Evolutionary conservation across 148 eudicot genomes (phyloP), one percentile per base, ranked within the genome.

Genomic region (Hydrangea macrophylla): DNA sequence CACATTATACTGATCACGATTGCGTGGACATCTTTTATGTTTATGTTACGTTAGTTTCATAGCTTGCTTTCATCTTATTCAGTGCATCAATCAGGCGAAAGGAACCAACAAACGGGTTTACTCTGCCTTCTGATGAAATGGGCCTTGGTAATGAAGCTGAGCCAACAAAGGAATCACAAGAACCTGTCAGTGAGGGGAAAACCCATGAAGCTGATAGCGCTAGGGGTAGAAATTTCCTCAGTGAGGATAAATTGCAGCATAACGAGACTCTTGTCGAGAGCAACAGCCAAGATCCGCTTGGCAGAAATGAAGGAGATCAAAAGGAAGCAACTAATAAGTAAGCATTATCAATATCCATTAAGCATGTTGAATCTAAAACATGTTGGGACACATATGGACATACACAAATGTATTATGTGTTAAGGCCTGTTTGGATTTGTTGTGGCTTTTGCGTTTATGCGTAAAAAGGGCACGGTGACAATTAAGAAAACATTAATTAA

Each of bases 261-360:
- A 45, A 27, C 33, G 70, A 23, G 57, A 35, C 56, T 53, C 26
- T 53, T 22, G 1, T 42, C 33, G 58, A 65, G 2, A 13, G 30
- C 30, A 24, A 28, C 31, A 30, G 67, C 67, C 36, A 20, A 58
- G 11, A 65, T 65, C 55, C n/a, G 11, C 40, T 20, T 5, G 11
- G 28, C 13, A 65, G 20, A 31, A 64, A 45, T 48, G 32, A 11
- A 9, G 26, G n/a, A 13, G 39, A 24, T 66, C 32, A 24, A 10
- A 66, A 55, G 36, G 26, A 50, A 56, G 54, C n/a, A 23, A 68
- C 53, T 56, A 54, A 36, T 56, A 56, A 57, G 71, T 58, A 55
- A 27, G 71, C 28, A 28, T 42, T 67, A 36, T 53, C 20, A 28
- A 5, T 31, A 20, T 18, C 5, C 27, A 55, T 35, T 18, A 3